Base-by-base conservation (phyloP, 1,284 basidiomycete genomes). In the Heterobasidion parviporum region DNA sequence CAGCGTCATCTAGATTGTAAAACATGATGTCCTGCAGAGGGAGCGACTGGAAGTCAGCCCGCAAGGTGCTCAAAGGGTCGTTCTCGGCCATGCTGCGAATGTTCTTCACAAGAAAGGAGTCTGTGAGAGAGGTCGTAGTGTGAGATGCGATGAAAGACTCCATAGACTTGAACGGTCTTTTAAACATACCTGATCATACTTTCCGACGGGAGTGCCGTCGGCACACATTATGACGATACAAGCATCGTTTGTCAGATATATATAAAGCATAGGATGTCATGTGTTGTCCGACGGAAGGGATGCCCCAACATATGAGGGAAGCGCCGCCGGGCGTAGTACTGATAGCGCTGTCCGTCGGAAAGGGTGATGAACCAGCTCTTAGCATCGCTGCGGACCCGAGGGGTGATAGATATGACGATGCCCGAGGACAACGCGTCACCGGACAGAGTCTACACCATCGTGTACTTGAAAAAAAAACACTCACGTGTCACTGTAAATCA, bases 1-100 rank as follows among this genome's bases (percentile, higher is more conserved):
- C 54, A 7, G 36, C 36, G 10, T 50, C 54, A n/a, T 55, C 46
- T 5, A 55, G 35, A 10, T 10, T 44, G 41, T 55, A 55, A 41
- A 12, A 41, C 38, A 12, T 41, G 10, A 12, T n/a, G 5, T 41
- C 38, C 38, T 12, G n/a, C 38, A n/a, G 38, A 26, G 26, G 26
- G 6, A 26, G 26, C 26, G 26, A 5, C 5, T 6, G 5, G 26
- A 26, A 26, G 4, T 26, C 38, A 41, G n/a, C 38, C 8, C n/a
- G 38, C n/a, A 41, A 26, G 26, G 38, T 41, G 38, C 38, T 10
- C 38, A 41, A n/a, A n/a, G 6, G 38, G 12, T 41, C 6, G 12
- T 3, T n/a, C 5, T 41, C n/a, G 6, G 6, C 10, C 38, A 12
- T n/a, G 38, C n/a, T 41, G 38, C 12, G n/a, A 41, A 41, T 41